Percentiles rank a stretch among this genome's conserved stretches.
phyloP scores from a whole-genome alignment of 2,329 filamentous ascomycete genomes.

The Aspergillus felis region DNA sequence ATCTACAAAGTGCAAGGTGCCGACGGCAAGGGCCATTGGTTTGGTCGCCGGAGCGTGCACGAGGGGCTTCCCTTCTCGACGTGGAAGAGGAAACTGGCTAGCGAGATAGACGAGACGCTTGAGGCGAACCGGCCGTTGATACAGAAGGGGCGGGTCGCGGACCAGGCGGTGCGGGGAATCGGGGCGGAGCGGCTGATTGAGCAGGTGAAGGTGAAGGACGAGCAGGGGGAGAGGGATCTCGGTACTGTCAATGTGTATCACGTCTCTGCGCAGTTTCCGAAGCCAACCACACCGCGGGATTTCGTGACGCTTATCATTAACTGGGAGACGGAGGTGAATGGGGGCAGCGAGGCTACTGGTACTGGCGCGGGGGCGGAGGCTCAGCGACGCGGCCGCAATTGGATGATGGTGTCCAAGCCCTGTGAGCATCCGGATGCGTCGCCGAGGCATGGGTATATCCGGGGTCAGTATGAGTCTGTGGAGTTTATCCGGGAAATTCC shows the following conservation, averaged over 20 bases:
- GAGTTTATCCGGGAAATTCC: conserved; percentile 86
- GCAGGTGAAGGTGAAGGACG: conserved; percentile 53
- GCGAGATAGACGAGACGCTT: conserved; percentile 76
- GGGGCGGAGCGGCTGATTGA: conserved; percentile 75
- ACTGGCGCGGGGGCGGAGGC: conserved; percentile 19
- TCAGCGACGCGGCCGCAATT: conserved; percentile 56
- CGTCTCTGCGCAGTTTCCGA: conserved; percentile 83
- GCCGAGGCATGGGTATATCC: conserved; percentile 67
- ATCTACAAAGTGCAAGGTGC: conserved; percentile 76
- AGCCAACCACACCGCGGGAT: conserved; percentile 80
- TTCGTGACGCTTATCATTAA: conserved; percentile 78
- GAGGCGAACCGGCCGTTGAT: conserved; percentile 66
- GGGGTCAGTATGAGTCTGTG: conserved; percentile 85
- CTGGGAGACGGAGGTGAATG: conserved; percentile 40
- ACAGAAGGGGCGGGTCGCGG: conserved; percentile 62
- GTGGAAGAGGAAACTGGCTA: conserved; percentile 72
- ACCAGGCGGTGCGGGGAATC: conserved; percentile 77
- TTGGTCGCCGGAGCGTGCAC: conserved; percentile 79
- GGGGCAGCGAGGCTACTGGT: conserved; percentile 8
- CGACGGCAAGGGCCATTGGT: conserved; percentile 86
- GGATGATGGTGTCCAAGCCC: conserved; percentile 83
- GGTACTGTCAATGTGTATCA: conserved; percentile 62
- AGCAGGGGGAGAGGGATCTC: conserved; percentile 14
- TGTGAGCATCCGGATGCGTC: conserved; percentile 72
- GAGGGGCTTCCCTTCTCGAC: conserved; percentile 70